Conservation (phyloP, 192 early-diverging fungal genomes). For the Polychytrium aggregatum region DNA sequence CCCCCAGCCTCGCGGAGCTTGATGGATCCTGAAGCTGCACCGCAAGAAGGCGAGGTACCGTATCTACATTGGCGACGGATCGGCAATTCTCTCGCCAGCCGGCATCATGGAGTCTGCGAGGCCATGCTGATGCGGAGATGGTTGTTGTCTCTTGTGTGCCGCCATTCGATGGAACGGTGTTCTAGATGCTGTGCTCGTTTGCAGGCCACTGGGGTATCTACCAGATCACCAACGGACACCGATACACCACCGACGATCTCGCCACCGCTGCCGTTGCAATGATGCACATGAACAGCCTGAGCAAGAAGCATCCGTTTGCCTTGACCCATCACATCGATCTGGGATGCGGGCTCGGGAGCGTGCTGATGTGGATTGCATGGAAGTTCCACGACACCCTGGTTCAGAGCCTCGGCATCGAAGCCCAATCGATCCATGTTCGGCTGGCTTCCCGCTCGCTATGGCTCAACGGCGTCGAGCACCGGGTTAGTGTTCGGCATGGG, state of each 20-base stretch:
- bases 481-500: conserved; percentile 7
- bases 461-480: conserved; percentile 10
- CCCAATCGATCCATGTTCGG: conserved; percentile 20
- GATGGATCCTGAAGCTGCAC: too few relatives aligned
- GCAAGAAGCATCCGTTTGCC: not conserved
- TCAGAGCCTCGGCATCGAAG: conserved; percentile 19
- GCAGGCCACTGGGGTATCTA: conserved; percentile 23
- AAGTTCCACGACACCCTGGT: conserved; percentile 9
- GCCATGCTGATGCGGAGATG: too few relatives aligned
- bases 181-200: conserved; percentile 20
- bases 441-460: conserved; percentile 13
- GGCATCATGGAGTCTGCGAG: too few relatives aligned
- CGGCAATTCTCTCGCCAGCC: too few relatives aligned
- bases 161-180: not conserved
- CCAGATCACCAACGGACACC: conserved; percentile 21
- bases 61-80: too few relatives aligned
- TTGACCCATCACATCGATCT: conserved; percentile 16
- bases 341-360: conserved; percentile 25
- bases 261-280: conserved; percentile 18
- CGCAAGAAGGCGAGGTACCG: too few relatives aligned
- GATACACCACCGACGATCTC: conserved; percentile 30
- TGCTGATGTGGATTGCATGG: conserved; percentile 19
- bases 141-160: too few relatives aligned
- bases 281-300: not conserved
- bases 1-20: too few relatives aligned